Evolutionary conservation across 441 rosid genomes (phyloP), one percentile per base, ranked within the genome.

Genomic region (Gossypium schwendimanii): DNA sequence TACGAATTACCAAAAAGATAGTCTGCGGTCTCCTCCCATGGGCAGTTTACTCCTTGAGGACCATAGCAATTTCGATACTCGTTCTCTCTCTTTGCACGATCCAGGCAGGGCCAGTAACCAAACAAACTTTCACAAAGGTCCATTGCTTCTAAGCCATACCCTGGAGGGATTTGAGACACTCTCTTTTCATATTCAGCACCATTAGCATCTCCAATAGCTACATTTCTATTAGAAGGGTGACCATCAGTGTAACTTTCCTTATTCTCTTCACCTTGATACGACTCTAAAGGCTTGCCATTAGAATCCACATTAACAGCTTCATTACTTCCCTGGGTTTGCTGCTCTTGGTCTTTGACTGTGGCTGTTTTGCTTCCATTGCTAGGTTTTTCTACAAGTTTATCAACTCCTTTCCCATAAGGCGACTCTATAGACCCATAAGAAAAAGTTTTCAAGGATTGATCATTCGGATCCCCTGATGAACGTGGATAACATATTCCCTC

Each of bases 101-200:
- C 76, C 50, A 84, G 81, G 71, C 97, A 93, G 31, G 96, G 93
- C 85, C 90, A 93, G 77, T 87, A 87, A 4, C 97, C 94, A 12
- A 86, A 89, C 66, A 91, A 17, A 10, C 88, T 79, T 58, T 91
- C 96, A 60, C 98, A 94, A 0, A 94, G 73, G 65, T 94, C 97
- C 78, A 90, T 73, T 0, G 96, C 86, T 73, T 91, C 94, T 75
- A 89, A 82, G 11, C 96, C 97, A 74, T 82, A 86, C 49, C 96
- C 96, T 14, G 89, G 81, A 12, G 91, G 90, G 68, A 86, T 45
- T 58, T 81, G 87, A 58, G 75, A 26, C 71, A 63, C 81, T 61
- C 24, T 71, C 70, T 73, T 78, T 36, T 79, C 83, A 14, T 15
- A 44, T 71, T 77, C 80, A 45, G 17, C 45, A 64, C 60, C 78